phyloP scores from a whole-genome alignment of 257 asterid species.

The Paulownia fortunei region DNA sequence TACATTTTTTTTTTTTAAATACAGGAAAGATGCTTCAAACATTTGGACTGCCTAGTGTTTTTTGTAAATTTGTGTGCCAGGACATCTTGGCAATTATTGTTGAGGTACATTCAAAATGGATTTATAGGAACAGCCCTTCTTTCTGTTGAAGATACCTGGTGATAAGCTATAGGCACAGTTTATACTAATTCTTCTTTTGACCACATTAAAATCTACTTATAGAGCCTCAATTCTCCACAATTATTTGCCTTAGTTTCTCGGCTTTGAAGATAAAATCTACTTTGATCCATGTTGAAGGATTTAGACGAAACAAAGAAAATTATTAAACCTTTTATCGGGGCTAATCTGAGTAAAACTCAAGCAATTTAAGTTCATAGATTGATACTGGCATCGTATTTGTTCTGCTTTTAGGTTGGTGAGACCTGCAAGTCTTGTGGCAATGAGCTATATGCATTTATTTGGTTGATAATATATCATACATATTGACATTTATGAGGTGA shows the following conservation, averaged over 20 bases:
- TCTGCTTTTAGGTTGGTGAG: neutral
- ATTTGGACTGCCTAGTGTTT: neutral
- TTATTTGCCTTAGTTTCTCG: neutral
- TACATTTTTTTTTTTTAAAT: neutral
- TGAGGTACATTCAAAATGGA: neutral
- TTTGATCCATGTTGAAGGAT: neutral
- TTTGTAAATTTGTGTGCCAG: neutral
- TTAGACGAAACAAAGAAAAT: neutral
- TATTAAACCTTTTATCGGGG: neutral
- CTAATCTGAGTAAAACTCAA: neutral
- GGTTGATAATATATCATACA: neutral
- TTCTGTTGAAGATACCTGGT: neutral
- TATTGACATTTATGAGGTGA: neutral
- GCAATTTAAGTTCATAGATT: neutral
- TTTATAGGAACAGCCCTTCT: neutral
- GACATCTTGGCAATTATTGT: neutral
- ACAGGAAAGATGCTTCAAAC: neutral
- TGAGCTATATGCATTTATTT: neutral
- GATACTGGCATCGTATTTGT: neutral
- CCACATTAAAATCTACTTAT: neutral
- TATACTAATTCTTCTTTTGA: neutral
- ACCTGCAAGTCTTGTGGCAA: neutral
- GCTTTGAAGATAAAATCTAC: neutral
- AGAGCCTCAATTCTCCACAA: neutral
- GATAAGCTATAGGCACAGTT: neutral